Base-by-base conservation (phyloP, 257 asterid species). In the Rubia yunnanensis region DNA sequence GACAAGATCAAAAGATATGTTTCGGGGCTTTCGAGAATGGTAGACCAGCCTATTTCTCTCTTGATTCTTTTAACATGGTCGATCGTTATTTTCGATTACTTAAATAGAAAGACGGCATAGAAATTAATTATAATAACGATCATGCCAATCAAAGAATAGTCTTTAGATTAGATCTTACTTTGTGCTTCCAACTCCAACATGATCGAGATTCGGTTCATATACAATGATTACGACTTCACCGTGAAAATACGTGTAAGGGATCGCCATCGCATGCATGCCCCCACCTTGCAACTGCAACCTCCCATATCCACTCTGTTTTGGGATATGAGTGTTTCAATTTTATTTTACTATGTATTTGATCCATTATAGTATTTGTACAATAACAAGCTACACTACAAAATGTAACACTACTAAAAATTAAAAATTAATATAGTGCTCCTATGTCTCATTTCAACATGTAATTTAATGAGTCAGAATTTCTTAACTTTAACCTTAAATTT, bases 161-260 rank as follows among this genome's bases (percentile, higher is more conserved):
- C 66, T 70, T 23, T 23, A 7, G 73, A 67, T 71, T 62, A 61
- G 69, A 68, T 65, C 50, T 44, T 11, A 20, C 60, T 46, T 70
- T 65, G 74, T 77, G 76, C 68, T 60, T 52, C 53, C 58, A 31
- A 59, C 64, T 31, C 64, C 64, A 71, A 63, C 72, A 75, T 74
- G 49, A 60, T 44, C 52, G 52, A 69, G 72, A 75, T 69, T 67
- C 59, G 52, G 70, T 76, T 69, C 66, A 64, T 65, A 64, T 27
- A 74, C 80, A 80, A 86, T 84, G 81, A 84, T 82, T 81, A 77
- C 73, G 15, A 55, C 26, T 66, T 68, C 81, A 77, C 71, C 76
- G 39, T 80, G 83, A 76, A 71, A 74, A 66, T 67, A 76, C 83
- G 86, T 82, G 86, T 70, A 82, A 76, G 81, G 84, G 30, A 2